Conservation (phyloP, 495 filamentous ascomycete genomes). For the Aspergillus ellipticus region DNA sequence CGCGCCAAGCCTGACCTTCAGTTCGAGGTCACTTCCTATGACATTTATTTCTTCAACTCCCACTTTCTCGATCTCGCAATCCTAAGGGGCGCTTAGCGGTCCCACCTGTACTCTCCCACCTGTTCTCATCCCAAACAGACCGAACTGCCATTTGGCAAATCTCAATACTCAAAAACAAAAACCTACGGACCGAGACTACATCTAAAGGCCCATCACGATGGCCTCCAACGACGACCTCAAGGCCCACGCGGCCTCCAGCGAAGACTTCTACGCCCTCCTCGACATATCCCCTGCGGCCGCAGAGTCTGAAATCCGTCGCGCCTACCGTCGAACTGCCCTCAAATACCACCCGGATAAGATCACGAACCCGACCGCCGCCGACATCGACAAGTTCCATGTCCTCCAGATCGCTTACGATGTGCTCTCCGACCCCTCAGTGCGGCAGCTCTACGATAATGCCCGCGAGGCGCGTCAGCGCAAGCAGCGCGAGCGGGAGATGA, state of each 20-base stretch:
- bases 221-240: constrained; percentile 52
- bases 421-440: constrained; percentile 57
- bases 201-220: constrained; percentile 21
- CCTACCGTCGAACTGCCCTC: constrained; percentile 83
- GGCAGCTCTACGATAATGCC: constrained; percentile 66
- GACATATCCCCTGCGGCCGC: constrained; percentile 59
- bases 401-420: constrained; percentile 70
- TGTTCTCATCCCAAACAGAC: no score
- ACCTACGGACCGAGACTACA: no score
- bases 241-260: constrained; percentile 52
- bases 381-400: constrained; percentile 71
- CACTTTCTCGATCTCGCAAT: no score
- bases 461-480: constrained; percentile 58
- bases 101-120: no score
- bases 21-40: not conserved
- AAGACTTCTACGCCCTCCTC: constrained; percentile 86
- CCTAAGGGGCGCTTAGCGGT: no score
- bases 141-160: no score
- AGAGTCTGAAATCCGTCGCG: constrained; percentile 72
- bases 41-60: not conserved
- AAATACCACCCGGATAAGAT: constrained; percentile 89
- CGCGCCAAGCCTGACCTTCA: not conserved
- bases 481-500: constrained; percentile 59
- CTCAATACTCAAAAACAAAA: not conserved
- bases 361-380: constrained; percentile 50